phyloP scores from a whole-genome alignment of 2,329 filamentous ascomycete genomes.

The Fusarium torreyae region DNA sequence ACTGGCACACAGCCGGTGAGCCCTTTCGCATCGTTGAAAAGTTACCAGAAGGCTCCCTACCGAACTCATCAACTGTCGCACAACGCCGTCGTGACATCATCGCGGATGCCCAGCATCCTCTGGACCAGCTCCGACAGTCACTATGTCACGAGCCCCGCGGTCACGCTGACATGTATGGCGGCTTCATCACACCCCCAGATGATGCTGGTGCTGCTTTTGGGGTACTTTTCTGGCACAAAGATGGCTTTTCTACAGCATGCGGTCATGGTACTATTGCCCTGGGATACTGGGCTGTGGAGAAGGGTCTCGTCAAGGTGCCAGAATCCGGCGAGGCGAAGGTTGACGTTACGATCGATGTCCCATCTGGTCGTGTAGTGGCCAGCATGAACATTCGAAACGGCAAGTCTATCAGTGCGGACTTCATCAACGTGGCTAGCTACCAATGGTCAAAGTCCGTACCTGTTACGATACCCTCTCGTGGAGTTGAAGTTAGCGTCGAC shows the following conservation, averaged over 20 bases:
- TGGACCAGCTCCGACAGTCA: conserved; percentile 32
- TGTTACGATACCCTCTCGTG: background rate
- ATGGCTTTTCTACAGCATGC: conserved; percentile 50
- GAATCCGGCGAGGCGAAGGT: conserved; percentile 3
- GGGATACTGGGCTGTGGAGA: conserved; percentile 46
- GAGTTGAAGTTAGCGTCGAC: background rate
- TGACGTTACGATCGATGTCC: conserved; percentile 40
- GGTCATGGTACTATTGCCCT: conserved; percentile 50
- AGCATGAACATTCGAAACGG: background rate
- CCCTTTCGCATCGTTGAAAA: conserved; percentile 46
- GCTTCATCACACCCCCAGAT: conserved; percentile 46
- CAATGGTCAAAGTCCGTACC: conserved; percentile 20
- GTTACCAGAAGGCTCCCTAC: conserved; percentile 18
- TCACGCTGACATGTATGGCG: conserved; percentile 48
- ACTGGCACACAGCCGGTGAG: conserved; percentile 50
- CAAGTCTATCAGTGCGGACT: conserved; percentile 25
- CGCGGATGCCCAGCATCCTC: conserved; percentile 5
- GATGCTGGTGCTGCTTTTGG: conserved; percentile 45
- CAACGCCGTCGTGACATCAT: conserved; percentile 19
- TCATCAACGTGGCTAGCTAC: conserved; percentile 41
- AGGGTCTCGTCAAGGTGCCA: conserved; percentile 2
- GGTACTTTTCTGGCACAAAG: conserved; percentile 51
- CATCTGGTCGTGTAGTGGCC: conserved; percentile 29
- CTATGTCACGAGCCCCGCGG: conserved; percentile 39
- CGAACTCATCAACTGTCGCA: conserved; percentile 11